Conservation (phyloP, 23 red algal species). For the Cyanidium caldarium region DNA sequence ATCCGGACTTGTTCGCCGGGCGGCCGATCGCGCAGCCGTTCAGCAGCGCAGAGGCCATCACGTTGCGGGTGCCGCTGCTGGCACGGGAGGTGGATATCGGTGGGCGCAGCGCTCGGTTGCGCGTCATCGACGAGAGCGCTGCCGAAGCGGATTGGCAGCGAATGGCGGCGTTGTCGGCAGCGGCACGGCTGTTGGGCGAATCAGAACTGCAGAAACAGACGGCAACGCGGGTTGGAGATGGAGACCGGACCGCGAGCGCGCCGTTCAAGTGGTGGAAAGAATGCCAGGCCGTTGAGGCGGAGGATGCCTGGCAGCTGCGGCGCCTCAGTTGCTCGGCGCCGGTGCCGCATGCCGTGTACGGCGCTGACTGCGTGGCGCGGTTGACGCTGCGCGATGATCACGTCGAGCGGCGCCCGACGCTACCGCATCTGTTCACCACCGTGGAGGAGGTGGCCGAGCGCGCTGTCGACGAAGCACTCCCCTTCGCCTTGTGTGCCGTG, state of each 20-base stretch:
- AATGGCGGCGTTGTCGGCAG: background rate
- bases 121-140: background rate
- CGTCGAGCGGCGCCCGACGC: too few species aligned
- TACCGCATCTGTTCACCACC: background rate
- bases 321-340: background rate
- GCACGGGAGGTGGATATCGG: background rate
- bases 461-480: background rate
- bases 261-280: too few species aligned
- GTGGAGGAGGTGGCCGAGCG: background rate
- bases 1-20: conserved; percentile 84
- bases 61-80: background rate
- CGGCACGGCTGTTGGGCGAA: background rate
- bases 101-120: background rate
- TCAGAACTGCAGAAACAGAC: background rate
- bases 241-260: background rate
- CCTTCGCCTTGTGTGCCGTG: background rate
- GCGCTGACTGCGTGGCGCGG: background rate
- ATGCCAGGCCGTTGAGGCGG: too few species aligned
- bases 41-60: background rate
- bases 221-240: too few species aligned
- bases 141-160: background rate
- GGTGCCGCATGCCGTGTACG: background rate
- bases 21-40: conserved; percentile 43
- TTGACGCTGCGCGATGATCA: background rate
- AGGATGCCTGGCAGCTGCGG: background rate